A percentile compares a stretch with the other conserved stretches of the same genome.
These are phyloP conservation scores for Mortierella alpina DNA, from an alignment of 192 early-diverging fungal genomes.

Conservation along the genomic window DNA sequence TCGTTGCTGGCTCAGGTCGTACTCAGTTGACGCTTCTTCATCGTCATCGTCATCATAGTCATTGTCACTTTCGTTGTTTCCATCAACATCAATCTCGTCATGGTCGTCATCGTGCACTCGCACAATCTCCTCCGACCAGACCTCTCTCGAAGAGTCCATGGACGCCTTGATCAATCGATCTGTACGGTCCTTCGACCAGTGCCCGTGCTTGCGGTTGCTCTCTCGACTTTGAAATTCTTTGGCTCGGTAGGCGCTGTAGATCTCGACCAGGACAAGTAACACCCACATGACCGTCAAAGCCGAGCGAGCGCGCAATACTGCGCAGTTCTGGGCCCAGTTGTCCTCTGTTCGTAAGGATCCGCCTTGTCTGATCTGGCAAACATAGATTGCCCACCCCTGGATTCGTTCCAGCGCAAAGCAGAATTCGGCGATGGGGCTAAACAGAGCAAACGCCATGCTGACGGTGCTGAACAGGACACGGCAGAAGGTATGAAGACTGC, in stretches of 20 bases:
- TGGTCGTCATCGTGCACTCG: neutral
- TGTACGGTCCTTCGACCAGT: neutral
- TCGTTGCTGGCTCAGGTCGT: no score
- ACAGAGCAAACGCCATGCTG: neutral
- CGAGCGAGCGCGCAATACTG: neutral
- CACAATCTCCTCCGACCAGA: neutral
- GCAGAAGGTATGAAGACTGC: neutral
- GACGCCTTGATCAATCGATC: neutral
- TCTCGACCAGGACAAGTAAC: slow-evolving; percentile 2
- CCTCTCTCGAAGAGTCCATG: neutral
- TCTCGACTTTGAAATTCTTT: slow-evolving; percentile 3
- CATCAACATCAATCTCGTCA: no score
- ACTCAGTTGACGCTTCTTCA: no score
- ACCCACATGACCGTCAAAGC: slow-evolving; percentile 7
- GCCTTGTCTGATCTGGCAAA: neutral
- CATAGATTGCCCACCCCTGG: no score
- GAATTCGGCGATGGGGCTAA: neutral
- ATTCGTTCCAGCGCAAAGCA: neutral
- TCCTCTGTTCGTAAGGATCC: neutral
- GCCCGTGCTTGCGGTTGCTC: neutral
- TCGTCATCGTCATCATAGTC: no score
- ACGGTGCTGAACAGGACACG: neutral
- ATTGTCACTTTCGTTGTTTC: no score
- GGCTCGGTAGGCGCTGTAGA: neutral
- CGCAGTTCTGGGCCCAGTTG: neutral